phyloP scores from a whole-genome alignment of 1,284 basidiomycete genomes.

The Austroboletus novae-zelandiae region DNA sequence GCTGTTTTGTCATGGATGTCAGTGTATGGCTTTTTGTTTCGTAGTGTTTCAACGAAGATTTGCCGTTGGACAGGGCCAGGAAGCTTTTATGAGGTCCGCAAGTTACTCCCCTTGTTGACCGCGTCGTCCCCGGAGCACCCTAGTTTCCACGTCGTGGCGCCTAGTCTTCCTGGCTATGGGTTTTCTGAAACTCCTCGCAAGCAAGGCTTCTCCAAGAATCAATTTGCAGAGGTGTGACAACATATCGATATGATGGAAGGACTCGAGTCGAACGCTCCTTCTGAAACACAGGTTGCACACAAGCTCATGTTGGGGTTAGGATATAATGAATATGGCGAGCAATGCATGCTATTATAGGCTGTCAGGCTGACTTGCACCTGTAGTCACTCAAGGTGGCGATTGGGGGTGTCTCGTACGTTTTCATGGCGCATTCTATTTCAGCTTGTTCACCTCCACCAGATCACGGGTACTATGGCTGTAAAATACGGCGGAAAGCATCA shows the following conservation, averaged over 20 bases:
- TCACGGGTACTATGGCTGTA: conserved; percentile 39
- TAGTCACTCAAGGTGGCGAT: conserved; percentile 53
- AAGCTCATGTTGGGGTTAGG: conserved; percentile 52
- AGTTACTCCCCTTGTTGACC: conserved; percentile 50
- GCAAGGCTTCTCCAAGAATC: conserved; percentile 32
- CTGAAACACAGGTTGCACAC: conserved; percentile 28
- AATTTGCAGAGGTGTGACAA: conserved; percentile 40
- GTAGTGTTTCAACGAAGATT: background rate
- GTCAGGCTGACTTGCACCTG: conserved; percentile 1
- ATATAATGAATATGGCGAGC: conserved; percentile 49
- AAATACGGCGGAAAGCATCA: conserved; percentile 40
- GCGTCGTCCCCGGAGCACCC: conserved; percentile 41
- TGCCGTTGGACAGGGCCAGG: conserved; percentile 49
- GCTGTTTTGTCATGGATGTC: conserved; percentile 47
- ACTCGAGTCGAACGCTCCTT: background rate
- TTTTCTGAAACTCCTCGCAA: conserved; percentile 45
- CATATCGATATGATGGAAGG: background rate
- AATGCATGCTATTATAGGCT: background rate
- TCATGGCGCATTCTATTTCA: background rate
- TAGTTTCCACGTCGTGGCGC: conserved; percentile 55
- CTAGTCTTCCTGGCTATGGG: conserved; percentile 52
- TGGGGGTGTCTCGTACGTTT: conserved; percentile 43
- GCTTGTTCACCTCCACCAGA: conserved; percentile 22
- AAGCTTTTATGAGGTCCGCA: conserved; percentile 53
- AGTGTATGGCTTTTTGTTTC: conserved; percentile 10